Conservation (phyloP, 495 filamentous ascomycete genomes). For the Xylaria grammica region DNA sequence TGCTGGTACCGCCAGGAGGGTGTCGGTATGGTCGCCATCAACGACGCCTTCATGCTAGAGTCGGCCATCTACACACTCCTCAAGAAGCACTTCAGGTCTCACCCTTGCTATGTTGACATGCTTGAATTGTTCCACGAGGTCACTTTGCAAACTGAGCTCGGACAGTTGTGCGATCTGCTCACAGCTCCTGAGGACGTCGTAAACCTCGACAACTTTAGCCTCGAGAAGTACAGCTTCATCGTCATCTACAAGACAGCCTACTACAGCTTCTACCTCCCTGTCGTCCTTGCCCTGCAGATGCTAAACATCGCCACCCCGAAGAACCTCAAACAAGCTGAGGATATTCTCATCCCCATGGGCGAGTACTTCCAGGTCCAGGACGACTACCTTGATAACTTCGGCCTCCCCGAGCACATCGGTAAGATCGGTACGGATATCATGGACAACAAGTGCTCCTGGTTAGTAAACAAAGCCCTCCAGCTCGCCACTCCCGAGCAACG, state of each 20-base stretch:
- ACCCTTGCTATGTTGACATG: conserved; percentile 85
- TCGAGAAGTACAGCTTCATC: conserved; percentile 97
- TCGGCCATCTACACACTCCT: conserved; percentile 85
- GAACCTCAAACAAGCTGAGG: conserved; percentile 84
- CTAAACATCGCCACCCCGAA: conserved; percentile 78
- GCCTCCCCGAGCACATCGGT: conserved; percentile 85
- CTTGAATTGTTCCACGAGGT: conserved; percentile 95
- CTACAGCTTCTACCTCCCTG: conserved; percentile 98
- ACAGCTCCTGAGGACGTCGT: conserved; percentile 93
- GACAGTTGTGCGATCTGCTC: conserved; percentile 91
- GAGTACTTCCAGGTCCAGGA: conserved; percentile 99
- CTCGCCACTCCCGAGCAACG: conserved; percentile 81
- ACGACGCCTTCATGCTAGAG: conserved; percentile 97
- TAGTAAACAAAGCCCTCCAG: conserved; percentile 90
- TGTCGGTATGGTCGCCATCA: conserved; percentile 95
- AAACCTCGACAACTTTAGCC: conserved; percentile 88
- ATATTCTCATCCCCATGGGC: conserved; percentile 96
- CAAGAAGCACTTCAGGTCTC: conserved; percentile 87
- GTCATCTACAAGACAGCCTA: conserved; percentile 99
- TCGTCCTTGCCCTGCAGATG: conserved; percentile 86
- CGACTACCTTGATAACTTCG: conserved; percentile 97
- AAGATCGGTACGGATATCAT: conserved; percentile 99
- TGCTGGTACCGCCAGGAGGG: conserved; percentile 92
- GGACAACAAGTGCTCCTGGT: conserved; percentile 99
- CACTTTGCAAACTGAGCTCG: conserved; percentile 90